These are phyloP conservation scores for Pseudonitzschia delicatissima DNA, from an alignment of 108 stramenopile species.

Conservation along the genomic window DNA sequence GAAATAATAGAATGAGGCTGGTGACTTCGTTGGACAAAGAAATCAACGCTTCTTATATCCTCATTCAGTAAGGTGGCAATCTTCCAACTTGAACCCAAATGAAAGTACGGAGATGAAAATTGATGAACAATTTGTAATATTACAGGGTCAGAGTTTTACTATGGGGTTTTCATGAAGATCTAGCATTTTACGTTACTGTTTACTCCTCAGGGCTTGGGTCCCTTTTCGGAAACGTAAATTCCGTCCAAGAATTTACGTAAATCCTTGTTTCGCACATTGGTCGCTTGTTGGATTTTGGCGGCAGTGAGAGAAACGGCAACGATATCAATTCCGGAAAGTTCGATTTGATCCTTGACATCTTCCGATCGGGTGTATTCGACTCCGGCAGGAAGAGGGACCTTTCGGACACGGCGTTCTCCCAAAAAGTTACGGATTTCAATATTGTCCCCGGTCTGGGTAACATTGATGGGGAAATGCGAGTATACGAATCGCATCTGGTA, in stretches of 20 bases:
- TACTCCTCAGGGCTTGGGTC: constrained; percentile 30
- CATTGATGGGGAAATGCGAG: constrained; percentile 99
- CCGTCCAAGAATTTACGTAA: constrained; percentile 99
- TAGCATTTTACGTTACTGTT: no score
- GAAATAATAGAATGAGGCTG: no score
- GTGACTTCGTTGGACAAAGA: no score
- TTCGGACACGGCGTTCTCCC: constrained; percentile 97
- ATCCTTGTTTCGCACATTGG: constrained; percentile 98
- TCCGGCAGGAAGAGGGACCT: constrained; percentile 86
- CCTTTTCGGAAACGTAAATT: constrained; percentile 98
- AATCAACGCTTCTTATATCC: no score
- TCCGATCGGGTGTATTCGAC: constrained; percentile 90
- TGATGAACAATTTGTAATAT: no score
- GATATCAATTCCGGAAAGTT: constrained; percentile 96
- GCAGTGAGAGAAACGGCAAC: constrained; percentile 92
- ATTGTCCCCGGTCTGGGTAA: constrained; percentile 67
- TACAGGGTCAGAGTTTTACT: no score
- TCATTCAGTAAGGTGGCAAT: no score
- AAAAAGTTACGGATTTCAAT: constrained; percentile 99
- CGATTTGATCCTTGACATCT: constrained; percentile 98
- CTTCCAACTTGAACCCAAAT: no score
- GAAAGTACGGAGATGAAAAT: no score
- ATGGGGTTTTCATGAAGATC: no score
- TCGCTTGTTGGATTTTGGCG: constrained; percentile 94
- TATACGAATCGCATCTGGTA: constrained; percentile 99